Evolutionary conservation across 805 yeast species (phyloP).

Genomic region (Tetrapisispora pingtungensis): DNA sequence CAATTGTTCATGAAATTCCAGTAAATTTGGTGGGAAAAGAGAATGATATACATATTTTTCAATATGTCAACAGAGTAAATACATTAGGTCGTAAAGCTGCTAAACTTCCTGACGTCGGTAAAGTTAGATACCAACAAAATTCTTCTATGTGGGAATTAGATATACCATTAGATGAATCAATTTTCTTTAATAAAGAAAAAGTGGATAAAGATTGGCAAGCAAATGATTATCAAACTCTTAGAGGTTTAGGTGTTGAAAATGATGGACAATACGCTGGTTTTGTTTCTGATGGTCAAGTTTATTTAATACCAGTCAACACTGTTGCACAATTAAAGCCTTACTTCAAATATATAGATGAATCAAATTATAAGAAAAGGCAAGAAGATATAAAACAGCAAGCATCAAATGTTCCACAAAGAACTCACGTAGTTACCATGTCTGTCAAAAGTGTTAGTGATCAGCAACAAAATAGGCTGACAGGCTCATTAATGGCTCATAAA

Average conservation of each 20-base stretch:
- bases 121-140: constrained; percentile 48
- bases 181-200: constrained; percentile 57
- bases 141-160: constrained; percentile 64
- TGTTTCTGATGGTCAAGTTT: constrained; percentile 40
- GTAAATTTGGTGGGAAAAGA: constrained; percentile 34
- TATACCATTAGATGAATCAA: constrained; percentile 58
- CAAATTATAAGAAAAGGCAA: constrained; percentile 37
- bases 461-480: constrained; percentile 51
- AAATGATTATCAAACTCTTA: constrained; percentile 49
- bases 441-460: constrained; percentile 53
- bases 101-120: constrained; percentile 31
- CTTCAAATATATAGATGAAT: constrained; percentile 67
- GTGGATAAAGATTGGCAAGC: constrained; percentile 53
- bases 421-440: constrained; percentile 67
- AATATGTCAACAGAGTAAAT: constrained; percentile 39
- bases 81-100: constrained; percentile 16
- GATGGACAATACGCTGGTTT: constrained; percentile 44
- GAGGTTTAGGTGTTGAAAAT: constrained; percentile 55
- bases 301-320: constrained; percentile 54
- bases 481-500: constrained; percentile 59
- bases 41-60: constrained; percentile 37
- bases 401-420: constrained; percentile 31
- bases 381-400: constrained; percentile 33
- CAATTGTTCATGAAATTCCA: constrained; percentile 52
- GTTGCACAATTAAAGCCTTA: constrained; percentile 74